Conservation (phyloP, 148 eudicot species). For the Linanthus parryae region DNA sequence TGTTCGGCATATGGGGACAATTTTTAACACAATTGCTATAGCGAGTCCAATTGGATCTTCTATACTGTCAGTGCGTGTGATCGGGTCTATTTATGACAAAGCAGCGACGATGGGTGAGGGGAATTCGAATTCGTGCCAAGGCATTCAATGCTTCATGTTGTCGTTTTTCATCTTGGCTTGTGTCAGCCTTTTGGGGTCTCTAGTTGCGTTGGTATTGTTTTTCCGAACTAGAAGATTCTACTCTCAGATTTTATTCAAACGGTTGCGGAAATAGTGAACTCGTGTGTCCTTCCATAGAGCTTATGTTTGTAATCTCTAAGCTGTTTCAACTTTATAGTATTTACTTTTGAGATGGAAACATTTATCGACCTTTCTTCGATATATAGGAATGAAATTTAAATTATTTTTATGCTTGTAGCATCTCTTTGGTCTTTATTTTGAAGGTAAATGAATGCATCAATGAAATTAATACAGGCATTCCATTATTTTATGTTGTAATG, state of each 20-base stretch:
- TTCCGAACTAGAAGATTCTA: conserved; percentile 64
- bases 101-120: conserved; percentile 37
- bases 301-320: no score
- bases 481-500: no score
- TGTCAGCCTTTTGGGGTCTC: conserved; percentile 50
- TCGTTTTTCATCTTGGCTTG: conserved; percentile 58
- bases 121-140: conserved; percentile 47
- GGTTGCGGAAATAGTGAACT: no score
- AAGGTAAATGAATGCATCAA: no score
- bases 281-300: no score
- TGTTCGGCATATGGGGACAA: conserved; percentile 72
- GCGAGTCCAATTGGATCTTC: conserved; percentile 85
- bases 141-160: conserved; percentile 65
- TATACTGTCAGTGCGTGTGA: conserved; percentile 61
- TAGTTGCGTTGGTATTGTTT: conserved; percentile 43
- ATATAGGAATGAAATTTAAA: no score
- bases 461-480: no score
- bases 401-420: no score
- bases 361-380: no score
- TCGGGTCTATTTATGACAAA: conserved; percentile 64
- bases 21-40: conserved; percentile 70
- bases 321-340: no score
- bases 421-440: no score
- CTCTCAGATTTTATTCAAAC: conserved; percentile 30
- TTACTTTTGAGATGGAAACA: no score